Evolutionary conservation across 345 rosid species (phyloP).

Genomic region (Acer yangbiense): DNA sequence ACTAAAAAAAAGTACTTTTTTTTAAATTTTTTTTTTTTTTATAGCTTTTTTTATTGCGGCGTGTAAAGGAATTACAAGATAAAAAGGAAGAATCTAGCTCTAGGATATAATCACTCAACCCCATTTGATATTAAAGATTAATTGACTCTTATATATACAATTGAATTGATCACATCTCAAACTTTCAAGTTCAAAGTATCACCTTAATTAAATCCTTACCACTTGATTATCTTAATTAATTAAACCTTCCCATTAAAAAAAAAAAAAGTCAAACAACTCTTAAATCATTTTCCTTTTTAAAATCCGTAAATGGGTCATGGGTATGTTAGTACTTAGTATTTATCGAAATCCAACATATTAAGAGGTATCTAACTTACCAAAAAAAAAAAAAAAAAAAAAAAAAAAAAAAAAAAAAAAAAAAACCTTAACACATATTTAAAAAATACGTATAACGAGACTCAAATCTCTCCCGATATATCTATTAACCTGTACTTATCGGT

Average conservation of each 20-base stretch:
- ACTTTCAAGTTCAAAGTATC: neutral
- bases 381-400: no score
- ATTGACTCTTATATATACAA: neutral
- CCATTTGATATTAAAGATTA: neutral
- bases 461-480: no score
- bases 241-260: neutral
- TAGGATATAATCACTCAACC: neutral
- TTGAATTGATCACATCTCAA: neutral
- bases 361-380: no score
- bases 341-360: no score
- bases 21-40: no score
- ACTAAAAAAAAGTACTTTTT: neutral
- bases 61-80: neutral
- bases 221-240: neutral
- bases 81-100: neutral
- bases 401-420: no score
- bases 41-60: no score
- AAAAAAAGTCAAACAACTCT: conserved; percentile 9
- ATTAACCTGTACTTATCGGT: no score
- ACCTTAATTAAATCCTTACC: neutral
- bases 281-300: neutral
- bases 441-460: no score
- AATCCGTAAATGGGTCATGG: no score
- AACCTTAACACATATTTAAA: no score
- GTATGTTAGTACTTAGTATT: no score